Conservation (phyloP, 306 rosid genomes). For the Vigna nakashimae region DNA sequence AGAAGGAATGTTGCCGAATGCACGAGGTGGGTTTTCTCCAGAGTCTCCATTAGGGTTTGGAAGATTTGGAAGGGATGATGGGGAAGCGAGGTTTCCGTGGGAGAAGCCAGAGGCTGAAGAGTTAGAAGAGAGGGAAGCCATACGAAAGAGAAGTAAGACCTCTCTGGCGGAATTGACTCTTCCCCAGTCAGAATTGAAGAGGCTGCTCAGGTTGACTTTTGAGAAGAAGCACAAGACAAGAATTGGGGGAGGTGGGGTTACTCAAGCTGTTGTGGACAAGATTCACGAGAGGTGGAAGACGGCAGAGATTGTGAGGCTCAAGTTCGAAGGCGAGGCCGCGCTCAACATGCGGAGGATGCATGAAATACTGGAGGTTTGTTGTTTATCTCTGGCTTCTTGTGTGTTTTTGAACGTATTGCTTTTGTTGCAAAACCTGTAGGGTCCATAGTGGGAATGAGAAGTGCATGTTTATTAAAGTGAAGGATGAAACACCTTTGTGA, state of each 20-base stretch:
- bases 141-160: constrained; percentile 59
- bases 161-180: constrained; percentile 89
- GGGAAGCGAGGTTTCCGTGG: constrained; percentile 91
- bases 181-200: constrained; percentile 89
- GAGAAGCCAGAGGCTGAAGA: constrained; percentile 73
- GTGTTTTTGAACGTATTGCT: constrained; percentile 15
- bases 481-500: neutral
- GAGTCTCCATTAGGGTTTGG: constrained; percentile 77
- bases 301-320: constrained; percentile 84
- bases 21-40: constrained; percentile 75
- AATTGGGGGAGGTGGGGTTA: constrained; percentile 84
- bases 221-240: constrained; percentile 96
- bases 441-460: constrained; percentile 4
- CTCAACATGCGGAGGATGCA: constrained; percentile 98
- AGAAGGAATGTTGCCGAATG: constrained; percentile 89
- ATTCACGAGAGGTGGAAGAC: constrained; percentile 92
- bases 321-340: constrained; percentile 89
- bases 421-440: constrained; percentile 7
- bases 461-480: neutral
- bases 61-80: constrained; percentile 69
- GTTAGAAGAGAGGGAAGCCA: constrained; percentile 43
- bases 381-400: constrained; percentile 35
- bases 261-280: constrained; percentile 83
- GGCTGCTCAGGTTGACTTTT: constrained; percentile 78
- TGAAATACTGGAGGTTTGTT: constrained; percentile 91